Base-by-base conservation (phyloP, 2,329 filamentous ascomycete species). In the Fonsecaea pedrosoi region DNA sequence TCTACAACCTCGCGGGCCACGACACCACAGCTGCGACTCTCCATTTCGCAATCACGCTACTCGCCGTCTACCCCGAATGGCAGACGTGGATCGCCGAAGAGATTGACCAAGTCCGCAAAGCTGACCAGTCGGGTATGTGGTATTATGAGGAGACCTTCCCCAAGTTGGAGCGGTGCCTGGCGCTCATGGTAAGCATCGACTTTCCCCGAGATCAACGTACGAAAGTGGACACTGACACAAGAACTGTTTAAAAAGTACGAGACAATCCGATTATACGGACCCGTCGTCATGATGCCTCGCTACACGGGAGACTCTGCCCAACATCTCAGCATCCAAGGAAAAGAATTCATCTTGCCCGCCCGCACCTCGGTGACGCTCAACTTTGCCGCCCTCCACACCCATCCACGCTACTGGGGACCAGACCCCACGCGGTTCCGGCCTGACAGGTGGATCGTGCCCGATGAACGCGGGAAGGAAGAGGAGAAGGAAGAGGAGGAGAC, bases 111-210 rank as follows among this genome's bases (percentile, higher is more conserved):
- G 64, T 70, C 8, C 62, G 65, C 10, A 56, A 58, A 35, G 69
- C 70, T 4, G 60, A 73, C 4, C 63, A 67, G 5, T 54, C 70
- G 3, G 75, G 73, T 1, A 68, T 71, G 2, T 73, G 77, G 57
- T 77, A 80, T 5, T 86, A 87, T 68, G 75, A 78, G 5, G 73
- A 76, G 0, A 72, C 77, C 0, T 86, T 81, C 70, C 82, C 83
- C 0, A 77, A 75, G 60, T 76, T 83, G 40, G 77, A 76, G 34
- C 77, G 85, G 2, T 77, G 77, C 32, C 71, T 84, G 37, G 82
- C 82, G 13, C 67, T 85, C 25, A 84, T 87, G 82, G 78, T 83
- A 72, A 69, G 74, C 40, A 53, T 55, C 53, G 21, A 54, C 50
- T 2, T 8, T 21, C 10, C 25, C 54, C n/a, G 37, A 38, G 8